Evolutionary conservation across 164 flowering plant genomes (phyloP), one percentile per base, ranked within the genome.

Genomic region (Nelumbo lutea): DNA sequence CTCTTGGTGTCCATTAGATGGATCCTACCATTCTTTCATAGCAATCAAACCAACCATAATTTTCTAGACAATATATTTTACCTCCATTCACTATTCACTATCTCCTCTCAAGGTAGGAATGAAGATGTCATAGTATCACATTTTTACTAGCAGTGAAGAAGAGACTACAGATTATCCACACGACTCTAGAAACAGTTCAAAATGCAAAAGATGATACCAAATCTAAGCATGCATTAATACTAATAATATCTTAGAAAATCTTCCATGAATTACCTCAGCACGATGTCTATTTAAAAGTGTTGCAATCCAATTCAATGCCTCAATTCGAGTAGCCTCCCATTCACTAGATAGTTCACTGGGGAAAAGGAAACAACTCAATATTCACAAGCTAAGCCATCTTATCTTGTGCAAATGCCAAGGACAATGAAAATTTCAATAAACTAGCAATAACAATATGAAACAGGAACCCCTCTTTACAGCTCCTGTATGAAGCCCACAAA

Each of bases 281-380:
- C 99, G 89, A 76, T 91, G 87, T 71, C 91, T 79, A 60, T 81
- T 82, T 73, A 96, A 69, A 63, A 96, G 96, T 55, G 90, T 79
- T 69, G 87, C 83, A 73, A 96, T 93, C 99, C 99, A 96, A 55
- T 86, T 86, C 79, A 96, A 75, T 59, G 98, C 87, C 78, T 95
- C 99, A 68, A 93, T 87, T 59, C 98, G 82, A 67, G 99, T 93
- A 41, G 90, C 93, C 79, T 95, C 99, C 86, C 86, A 83, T 72
- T 89, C 97, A 75, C 86, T 88, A 56, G 87, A 82, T 67, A 96
- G 75, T 76, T 96, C 86, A 73, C 99, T 96, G 84, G 45, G 50
- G 68, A 64, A 41, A 63, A 42, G 59, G 42, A 53, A 73, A 50
- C 62, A 39, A 46, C 47, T 44, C 42, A 70, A 47, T 11, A 59